These are phyloP conservation scores for Cryptococcus sp. DNA, from an alignment of 1,284 basidiomycete genomes.

Conservation along the genomic window DNA sequence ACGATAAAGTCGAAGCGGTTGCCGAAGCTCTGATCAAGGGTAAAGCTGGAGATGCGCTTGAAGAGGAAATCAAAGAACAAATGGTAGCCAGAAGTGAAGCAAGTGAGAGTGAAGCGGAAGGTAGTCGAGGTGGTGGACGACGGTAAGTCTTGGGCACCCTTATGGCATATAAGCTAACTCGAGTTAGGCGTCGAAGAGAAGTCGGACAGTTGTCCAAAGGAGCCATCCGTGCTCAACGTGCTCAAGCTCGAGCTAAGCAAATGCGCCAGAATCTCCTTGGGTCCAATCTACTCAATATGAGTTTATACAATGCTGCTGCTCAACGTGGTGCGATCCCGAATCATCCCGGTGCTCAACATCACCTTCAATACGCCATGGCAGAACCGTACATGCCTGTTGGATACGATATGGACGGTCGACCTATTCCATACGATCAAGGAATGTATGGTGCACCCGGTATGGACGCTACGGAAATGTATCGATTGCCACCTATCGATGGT, in stretches of 20 bases:
- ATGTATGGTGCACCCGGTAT: neutral
- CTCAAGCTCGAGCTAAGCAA: slow-evolving; percentile 32
- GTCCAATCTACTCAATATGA: slow-evolving; percentile 31
- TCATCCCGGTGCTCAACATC: slow-evolving; percentile 16
- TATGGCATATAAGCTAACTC: neutral
- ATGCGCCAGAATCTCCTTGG: slow-evolving; percentile 40
- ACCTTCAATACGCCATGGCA: slow-evolving; percentile 16
- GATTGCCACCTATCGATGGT: slow-evolving; percentile 25
- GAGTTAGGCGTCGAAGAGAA: slow-evolving; percentile 27
- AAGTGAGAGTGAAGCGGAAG: slow-evolving; percentile 15
- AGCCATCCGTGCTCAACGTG: slow-evolving; percentile 36
- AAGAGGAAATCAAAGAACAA: slow-evolving; percentile 38
- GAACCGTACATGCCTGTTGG: slow-evolving; percentile 21
- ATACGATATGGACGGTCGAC: slow-evolving; percentile 23
- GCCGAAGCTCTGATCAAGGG: slow-evolving; percentile 41
- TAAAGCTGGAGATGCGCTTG: slow-evolving; percentile 33
- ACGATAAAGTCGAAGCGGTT: slow-evolving; percentile 44
- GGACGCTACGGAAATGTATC: slow-evolving; percentile 22
- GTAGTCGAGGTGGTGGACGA: slow-evolving; percentile 9
- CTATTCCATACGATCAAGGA: slow-evolving; percentile 3
- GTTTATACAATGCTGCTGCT: slow-evolving; percentile 22
- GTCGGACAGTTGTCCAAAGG: slow-evolving; percentile 42
- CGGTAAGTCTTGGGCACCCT: slow-evolving; percentile 10
- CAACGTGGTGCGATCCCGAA: slow-evolving; percentile 1
- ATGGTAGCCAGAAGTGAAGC: slow-evolving; percentile 19